Percentiles rank a stretch among this genome's conserved stretches.
phyloP scores from a whole-genome alignment of 805 yeast genomes.

The Yarrowia sp. region DNA sequence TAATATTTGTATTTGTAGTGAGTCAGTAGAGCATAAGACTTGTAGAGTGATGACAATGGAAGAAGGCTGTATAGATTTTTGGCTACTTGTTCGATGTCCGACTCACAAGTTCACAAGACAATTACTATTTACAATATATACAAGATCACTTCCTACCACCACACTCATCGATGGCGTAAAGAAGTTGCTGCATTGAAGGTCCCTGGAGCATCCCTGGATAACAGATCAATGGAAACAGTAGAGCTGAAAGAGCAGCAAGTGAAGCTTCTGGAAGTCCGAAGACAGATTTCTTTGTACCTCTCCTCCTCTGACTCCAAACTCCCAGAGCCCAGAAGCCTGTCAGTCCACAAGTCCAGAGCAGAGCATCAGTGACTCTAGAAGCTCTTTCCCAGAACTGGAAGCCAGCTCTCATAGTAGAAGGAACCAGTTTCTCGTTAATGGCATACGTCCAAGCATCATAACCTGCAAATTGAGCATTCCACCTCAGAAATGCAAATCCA shows the following conservation, averaged over 20 bases:
- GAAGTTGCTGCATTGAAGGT: no score
- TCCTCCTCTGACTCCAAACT: not conserved
- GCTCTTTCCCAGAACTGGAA: not conserved
- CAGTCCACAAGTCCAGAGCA: not conserved
- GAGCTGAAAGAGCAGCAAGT: not conserved
- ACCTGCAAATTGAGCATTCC: not conserved
- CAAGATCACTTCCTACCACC: no score
- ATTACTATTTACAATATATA: no score
- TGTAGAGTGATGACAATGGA: no score
- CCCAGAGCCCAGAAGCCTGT: conserved; percentile 1
- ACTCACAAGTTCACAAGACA: no score
- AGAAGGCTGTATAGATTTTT: no score
- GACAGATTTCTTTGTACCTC: not conserved
- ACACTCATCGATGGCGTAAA: no score
- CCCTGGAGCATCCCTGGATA: not conserved
- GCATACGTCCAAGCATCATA: not conserved
- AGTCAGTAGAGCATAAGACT: no score
- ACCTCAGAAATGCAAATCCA: not conserved
- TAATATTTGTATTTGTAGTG: not conserved
- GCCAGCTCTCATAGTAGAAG: no score
- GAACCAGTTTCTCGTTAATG: no score
- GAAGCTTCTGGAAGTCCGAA: not conserved
- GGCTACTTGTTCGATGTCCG: no score
- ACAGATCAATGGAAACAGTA: not conserved
- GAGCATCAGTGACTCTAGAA: not conserved